Evolutionary conservation across 129 eudicot species (phyloP), one percentile per base, ranked within the genome.

Genomic region (Helichrysum umbraculigerum): DNA sequence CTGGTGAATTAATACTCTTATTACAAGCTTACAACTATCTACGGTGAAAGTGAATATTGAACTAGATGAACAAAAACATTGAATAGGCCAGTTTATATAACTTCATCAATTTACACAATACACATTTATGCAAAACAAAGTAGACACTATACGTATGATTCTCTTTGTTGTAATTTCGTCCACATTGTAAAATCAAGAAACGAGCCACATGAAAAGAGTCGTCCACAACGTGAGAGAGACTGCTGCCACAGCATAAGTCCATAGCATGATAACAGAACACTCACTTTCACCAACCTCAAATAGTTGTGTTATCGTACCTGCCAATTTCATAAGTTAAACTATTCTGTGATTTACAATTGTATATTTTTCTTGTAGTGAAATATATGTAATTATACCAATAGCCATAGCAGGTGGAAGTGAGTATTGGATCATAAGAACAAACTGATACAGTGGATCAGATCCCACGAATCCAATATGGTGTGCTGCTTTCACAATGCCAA

Each of bases 391-490:
- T 4, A 64, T 87, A 89, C 96, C 87, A 71, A 89, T 87, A 14
- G 88, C 77, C 96, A 87, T 87, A 3, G 92, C 96, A 1, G 96
- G 89, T 35, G 96, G 96, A 14, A 89, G 87, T 1, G 96, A 83
- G 76, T 82, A 87, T 67, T 89, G 96, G 47, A 89, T 88, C 88
- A 89, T 39, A 47, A 89, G 92, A 70, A 89, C 83, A 59, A 89
- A 89, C 73, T 78, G 84, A 65, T 87, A 89, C 33, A 89, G 21
- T 1, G 90, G 50, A 71, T 87, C 91, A 1, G 88, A 78, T 70
- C 88, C 90, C 74, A 89, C 88, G 12, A 83, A 37, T 47, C 96
- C 96, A 30, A 83, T 69, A 76, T 67, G 77, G 0, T 73, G 78
- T 50, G 92, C 96, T 2, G 81, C 84, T 79, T 78, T 83, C 34